Evolutionary conservation across 495 filamentous ascomycete genomes (phyloP).

Genomic region (Aspergillus nanangensis): DNA sequence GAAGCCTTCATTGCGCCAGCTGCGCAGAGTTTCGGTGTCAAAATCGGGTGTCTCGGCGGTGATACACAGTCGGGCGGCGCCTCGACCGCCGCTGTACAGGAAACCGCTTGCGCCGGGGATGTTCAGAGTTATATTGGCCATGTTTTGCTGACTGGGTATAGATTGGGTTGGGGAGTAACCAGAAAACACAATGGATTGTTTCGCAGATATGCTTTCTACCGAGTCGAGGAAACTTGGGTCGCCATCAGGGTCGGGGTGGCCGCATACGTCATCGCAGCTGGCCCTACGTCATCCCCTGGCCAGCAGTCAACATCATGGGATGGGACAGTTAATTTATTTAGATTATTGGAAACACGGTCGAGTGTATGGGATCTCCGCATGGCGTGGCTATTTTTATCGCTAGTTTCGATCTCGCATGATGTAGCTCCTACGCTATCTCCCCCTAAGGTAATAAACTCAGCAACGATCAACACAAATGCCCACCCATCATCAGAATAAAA

Average conservation of each 20-base stretch:
- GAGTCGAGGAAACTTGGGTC: no score
- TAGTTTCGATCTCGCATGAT: no score
- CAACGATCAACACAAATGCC: no score
- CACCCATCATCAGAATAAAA: no score
- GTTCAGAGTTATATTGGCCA: conserved; percentile 39
- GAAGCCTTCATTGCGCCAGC: conserved; percentile 67
- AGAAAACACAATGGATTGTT: neutral
- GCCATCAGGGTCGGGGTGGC: neutral
- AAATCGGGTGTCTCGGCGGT: conserved; percentile 60
- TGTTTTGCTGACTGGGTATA: neutral
- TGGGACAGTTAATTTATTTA: neutral
- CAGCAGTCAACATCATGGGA: neutral
- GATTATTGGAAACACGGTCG: neutral
- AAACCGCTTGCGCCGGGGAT: conserved; percentile 33
- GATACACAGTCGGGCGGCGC: conserved; percentile 56
- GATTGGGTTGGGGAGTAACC: neutral
- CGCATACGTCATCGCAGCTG: neutral
- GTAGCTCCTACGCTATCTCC: no score
- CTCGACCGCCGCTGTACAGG: conserved; percentile 35
- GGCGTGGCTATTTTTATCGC: neutral
- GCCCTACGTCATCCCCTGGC: neutral
- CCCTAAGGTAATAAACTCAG: no score
- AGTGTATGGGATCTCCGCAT: neutral
- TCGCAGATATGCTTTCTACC: neutral
- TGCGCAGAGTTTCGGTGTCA: conserved; percentile 48